A percentile compares a stretch with the other conserved stretches of the same genome.
Evolutionary conservation across 495 filamentous ascomycete species (phyloP).

Genomic region (Neurospora tetrasperma): DNA sequence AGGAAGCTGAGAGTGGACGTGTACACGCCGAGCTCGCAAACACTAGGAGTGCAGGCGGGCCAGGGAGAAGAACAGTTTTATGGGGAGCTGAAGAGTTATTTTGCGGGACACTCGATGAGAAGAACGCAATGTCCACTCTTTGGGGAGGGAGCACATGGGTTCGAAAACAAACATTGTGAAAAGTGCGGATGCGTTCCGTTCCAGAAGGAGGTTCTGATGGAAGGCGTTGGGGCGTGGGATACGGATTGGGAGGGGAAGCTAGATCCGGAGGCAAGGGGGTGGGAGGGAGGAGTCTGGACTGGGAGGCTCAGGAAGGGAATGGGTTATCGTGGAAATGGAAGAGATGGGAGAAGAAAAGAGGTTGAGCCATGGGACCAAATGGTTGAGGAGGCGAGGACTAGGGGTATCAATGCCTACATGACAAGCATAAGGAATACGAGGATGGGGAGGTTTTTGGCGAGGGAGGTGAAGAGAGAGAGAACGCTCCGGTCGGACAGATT

Average conservation of each 20-base stretch:
- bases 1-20: constrained; percentile 6
- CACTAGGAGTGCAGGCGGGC: not conserved
- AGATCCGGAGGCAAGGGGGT: not conserved
- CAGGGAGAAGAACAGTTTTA: not conserved
- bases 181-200: not conserved
- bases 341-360: not conserved
- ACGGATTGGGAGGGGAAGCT: not conserved
- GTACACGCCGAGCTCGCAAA: not conserved
- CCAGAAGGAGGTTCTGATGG: not conserved
- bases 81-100: not conserved
- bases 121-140: not conserved
- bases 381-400: not conserved
- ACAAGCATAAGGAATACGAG: not conserved
- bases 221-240: not conserved
- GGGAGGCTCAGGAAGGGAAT: not conserved
- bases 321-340: not conserved
- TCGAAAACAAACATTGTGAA: not conserved
- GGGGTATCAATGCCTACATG: not conserved
- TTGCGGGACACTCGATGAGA: not conserved
- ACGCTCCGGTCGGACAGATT: not conserved
- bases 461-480: not conserved
- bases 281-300: not conserved
- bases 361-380: not conserved
- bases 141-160: not conserved
- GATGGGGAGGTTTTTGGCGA: not conserved